A percentile compares a stretch with the other conserved stretches of the same genome.
These are phyloP conservation scores for Thymus quinquecostatus DNA, from an alignment of 257 asterid genomes.

Conservation along the genomic window DNA sequence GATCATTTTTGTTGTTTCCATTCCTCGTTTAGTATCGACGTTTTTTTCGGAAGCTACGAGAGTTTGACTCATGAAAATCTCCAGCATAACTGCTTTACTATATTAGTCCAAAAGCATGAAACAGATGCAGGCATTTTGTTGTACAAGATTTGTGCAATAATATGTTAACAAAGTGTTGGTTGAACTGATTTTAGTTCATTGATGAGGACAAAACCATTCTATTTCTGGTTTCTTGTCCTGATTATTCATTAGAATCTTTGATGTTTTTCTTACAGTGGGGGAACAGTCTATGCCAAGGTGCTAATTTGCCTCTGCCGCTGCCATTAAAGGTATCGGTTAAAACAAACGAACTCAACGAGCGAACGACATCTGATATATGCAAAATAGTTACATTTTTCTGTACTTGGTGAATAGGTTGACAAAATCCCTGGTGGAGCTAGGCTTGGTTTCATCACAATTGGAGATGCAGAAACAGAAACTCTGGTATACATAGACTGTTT, in stretches of 20 bases:
- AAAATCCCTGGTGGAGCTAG: constrained; percentile 93
- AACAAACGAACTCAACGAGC: not conserved
- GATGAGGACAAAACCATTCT: constrained; percentile 2
- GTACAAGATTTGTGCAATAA: not conserved
- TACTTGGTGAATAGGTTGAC: constrained; percentile 54
- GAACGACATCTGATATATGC: not conserved
- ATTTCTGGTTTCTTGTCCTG: not conserved
- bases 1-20: not conserved
- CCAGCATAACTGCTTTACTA: too few relatives aligned
- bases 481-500: constrained; percentile 80
- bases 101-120: not conserved
- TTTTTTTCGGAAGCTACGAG: not conserved
- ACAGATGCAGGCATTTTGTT: not conserved
- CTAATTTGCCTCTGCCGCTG: constrained; percentile 83
- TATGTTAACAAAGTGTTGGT: constrained; percentile 2
- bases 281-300: constrained; percentile 91
- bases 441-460: constrained; percentile 74
- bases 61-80: not conserved
- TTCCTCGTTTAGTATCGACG: not conserved
- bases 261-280: constrained; percentile 71
- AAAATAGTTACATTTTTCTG: too few relatives aligned
- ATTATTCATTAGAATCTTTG: constrained; percentile 5
- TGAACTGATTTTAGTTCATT: not conserved
- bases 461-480: constrained; percentile 70
- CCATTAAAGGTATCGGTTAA: constrained; percentile 73